phyloP scores from a whole-genome alignment of 371 early-diverging fungal genomes.

The Massospora cicadina region DNA sequence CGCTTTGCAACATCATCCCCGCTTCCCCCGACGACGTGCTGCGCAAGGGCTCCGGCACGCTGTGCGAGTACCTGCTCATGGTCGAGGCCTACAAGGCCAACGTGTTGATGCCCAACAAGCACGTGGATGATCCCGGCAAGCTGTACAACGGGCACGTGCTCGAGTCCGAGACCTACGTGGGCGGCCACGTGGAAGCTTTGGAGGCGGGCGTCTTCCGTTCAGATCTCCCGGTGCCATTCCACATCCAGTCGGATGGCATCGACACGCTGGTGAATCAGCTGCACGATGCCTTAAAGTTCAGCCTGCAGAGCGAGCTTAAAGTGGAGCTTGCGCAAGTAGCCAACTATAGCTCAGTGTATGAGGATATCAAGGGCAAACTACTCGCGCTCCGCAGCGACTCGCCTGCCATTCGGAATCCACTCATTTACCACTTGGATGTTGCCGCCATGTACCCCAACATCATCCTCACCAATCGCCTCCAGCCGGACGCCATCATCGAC shows the following conservation, averaged over 20 bases:
- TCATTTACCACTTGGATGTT: conserved; percentile 99
- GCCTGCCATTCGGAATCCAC: conserved; percentile 50
- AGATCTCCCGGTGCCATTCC: conserved; percentile 86
- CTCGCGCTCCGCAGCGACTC: conserved; percentile 52
- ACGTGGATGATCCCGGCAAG: conserved; percentile 49
- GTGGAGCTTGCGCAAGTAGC: conserved; percentile 18
- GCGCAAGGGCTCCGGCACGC: conserved; percentile 93
- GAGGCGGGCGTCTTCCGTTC: conserved; percentile 97
- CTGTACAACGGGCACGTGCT: conserved; percentile 83
- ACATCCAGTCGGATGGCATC: conserved; percentile 56
- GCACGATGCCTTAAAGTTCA: conserved; percentile 81
- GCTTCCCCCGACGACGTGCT: conserved; percentile 93
- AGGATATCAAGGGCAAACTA: conserved; percentile 34
- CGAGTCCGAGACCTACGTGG: conserved; percentile 95
- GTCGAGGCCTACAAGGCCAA: conserved; percentile 82
- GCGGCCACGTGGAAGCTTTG: conserved; percentile 98
- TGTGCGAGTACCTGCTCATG: conserved; percentile 97
- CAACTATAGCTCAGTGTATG: conserved; percentile 24
- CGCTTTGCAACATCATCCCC: conserved; percentile 98
- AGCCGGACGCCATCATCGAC: conserved; percentile 93
- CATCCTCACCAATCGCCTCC: conserved; percentile 96
- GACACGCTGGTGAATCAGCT: conserved; percentile 71
- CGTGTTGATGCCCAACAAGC: conserved; percentile 96
- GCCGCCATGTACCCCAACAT: conserved; percentile 99
- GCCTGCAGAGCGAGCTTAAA: conserved; percentile 66